Evolutionary conservation across 345 rosid species (phyloP).

Genomic region (Passiflora organensis): DNA sequence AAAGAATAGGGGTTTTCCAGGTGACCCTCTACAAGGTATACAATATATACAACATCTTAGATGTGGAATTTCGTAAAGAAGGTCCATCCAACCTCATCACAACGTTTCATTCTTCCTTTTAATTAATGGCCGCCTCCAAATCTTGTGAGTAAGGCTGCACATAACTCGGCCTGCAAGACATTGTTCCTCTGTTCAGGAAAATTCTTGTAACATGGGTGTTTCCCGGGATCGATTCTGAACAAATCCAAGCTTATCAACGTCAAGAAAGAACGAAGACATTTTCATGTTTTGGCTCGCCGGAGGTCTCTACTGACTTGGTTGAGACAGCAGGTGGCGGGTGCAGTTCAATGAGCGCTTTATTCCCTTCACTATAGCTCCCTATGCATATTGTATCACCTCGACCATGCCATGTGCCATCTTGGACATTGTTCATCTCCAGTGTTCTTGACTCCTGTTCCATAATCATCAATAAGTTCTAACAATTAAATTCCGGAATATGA

Average conservation of each 20-base stretch:
- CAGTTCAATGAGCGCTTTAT: conserved; percentile 42
- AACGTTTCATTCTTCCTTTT: too few relatives aligned
- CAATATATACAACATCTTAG: too few relatives aligned
- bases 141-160: not conserved
- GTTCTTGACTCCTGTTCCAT: conserved; percentile 75
- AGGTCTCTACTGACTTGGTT: conserved; percentile 35
- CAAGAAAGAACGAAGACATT: too few relatives aligned
- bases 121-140: too few relatives aligned
- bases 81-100: too few relatives aligned
- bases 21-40: too few relatives aligned
- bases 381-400: conserved; percentile 82
- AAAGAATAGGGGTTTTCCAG: too few relatives aligned
- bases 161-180: not conserved
- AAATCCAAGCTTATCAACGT: too few relatives aligned
- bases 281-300: conserved; percentile 23
- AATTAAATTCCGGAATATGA: not conserved
- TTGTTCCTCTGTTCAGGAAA: not conserved
- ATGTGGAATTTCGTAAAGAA: too few relatives aligned
- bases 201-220: too few relatives aligned
- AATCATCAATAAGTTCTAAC: not conserved
- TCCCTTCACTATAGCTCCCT: conserved; percentile 52
- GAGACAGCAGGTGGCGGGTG: conserved; percentile 41
- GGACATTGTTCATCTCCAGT: conserved; percentile 92
- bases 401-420: conserved; percentile 90
- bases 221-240: too few relatives aligned